Evolutionary conservation across 164 flowering plant species (phyloP), one percentile per base, ranked within the genome.

Genomic region (Tetrastigma voinierianum): DNA sequence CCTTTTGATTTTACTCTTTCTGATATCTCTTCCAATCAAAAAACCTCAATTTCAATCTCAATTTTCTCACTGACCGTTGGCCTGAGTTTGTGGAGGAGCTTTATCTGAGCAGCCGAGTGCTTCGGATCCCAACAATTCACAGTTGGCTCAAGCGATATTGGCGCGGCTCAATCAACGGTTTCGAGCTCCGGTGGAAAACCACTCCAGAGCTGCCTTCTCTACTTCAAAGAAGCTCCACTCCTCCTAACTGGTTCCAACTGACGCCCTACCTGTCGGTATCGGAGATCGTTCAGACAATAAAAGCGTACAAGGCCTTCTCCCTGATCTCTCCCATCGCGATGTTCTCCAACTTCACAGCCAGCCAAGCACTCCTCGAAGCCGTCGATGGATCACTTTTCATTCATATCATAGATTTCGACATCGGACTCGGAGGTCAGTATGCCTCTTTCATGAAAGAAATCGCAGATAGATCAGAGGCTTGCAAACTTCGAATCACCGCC

Each of bases 381-480:
- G 65, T 88, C 1, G 83, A 80, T 15, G 89, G 85, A 21, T 68
- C 82, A n/a, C n/a, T 63, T 48, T 67, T 77, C 72, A 51, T 91
- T 63, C 97, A 91, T 68, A 70, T 88, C 59, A 69, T 93, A 49
- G 98, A 93, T 65, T 91, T 93, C 72, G 96, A 93, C 18, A 85
- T 93, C 72, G 94, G 93, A 0, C 61, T 94, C n/a, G 98, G 98
- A 3, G 87, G 88, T 7, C 91, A 90, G 43, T 91, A 95, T 89
- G 90, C 97, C 10, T 91, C 96, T 5, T 77, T 91, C 74, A 80
- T 94, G 85, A 81, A 78, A 61, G 97, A 86, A 72, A 63, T 91
- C 17, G 86, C 88, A 0, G 83, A 79, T n/a, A 82, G 77, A 64
- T 55, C 81, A n/a, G 79, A 70, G 23, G 62, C 69, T n/a, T n/a